Evolutionary conservation across 202 grass and related monocot species (phyloP).

Genomic region (Miscanthus sacchariflorus): DNA sequence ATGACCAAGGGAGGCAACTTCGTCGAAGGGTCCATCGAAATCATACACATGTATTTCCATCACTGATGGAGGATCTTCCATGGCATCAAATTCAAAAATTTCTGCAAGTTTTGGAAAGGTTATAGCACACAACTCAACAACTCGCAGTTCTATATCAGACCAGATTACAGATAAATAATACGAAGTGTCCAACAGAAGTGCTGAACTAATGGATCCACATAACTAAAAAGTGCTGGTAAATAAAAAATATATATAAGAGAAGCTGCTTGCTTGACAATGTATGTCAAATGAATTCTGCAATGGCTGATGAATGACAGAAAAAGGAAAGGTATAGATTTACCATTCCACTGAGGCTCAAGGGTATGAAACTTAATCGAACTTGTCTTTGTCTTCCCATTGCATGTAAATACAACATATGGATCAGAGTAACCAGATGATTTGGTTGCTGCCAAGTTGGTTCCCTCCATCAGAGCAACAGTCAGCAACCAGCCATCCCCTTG

Average conservation of each 20-base stretch:
- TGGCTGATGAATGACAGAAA: slow-evolving; percentile 12
- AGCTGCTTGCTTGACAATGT: not conserved
- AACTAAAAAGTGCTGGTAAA: slow-evolving; percentile 13
- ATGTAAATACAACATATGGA: slow-evolving; percentile 95
- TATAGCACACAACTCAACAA: slow-evolving; percentile 1
- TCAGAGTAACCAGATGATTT: slow-evolving; percentile 86
- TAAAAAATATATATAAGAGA: slow-evolving; percentile 1
- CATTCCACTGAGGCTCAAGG: slow-evolving; percentile 94
- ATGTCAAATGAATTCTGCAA: not conserved
- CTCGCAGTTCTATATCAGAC: slow-evolving; percentile 2
- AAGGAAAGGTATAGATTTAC: slow-evolving; percentile 53
- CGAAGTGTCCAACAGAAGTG: not conserved
- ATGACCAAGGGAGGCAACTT: slow-evolving; percentile 83
- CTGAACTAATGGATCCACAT: not conserved
- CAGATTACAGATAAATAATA: slow-evolving; percentile 28
- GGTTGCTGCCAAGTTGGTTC: slow-evolving; percentile 71
- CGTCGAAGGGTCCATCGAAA: slow-evolving; percentile 98
- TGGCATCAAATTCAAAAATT: slow-evolving; percentile 98
- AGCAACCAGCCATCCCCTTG: slow-evolving; percentile 93
- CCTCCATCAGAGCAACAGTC: slow-evolving; percentile 91
- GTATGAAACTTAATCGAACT: slow-evolving; percentile 98
- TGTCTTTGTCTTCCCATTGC: slow-evolving; percentile 90
- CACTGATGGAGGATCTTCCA: slow-evolving; percentile 93
- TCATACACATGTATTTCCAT: slow-evolving; percentile 88
- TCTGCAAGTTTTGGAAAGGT: slow-evolving; percentile 63